Conservation (phyloP, 2,329 filamentous ascomycete genomes). For the Leptographium galeiforme region DNA sequence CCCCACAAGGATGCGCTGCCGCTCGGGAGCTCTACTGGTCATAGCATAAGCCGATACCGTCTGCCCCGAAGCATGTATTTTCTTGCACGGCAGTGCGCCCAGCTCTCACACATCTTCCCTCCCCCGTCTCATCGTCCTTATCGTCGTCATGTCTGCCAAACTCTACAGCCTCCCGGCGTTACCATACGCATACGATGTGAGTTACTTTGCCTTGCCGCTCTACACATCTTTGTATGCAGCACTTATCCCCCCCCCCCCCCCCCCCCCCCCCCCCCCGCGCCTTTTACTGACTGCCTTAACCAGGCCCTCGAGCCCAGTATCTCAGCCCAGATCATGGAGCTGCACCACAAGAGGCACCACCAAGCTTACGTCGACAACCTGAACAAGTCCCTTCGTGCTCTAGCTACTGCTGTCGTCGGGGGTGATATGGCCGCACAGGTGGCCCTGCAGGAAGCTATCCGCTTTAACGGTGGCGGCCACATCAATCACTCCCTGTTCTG, state of each 20-base stretch:
- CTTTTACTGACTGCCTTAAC: not conserved
- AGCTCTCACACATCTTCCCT: not conserved
- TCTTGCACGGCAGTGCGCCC: not conserved
- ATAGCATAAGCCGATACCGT: too few relatives aligned
- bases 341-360: slow-evolving; percentile 91
- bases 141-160: slow-evolving; percentile 6
- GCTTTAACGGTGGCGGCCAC: slow-evolving; percentile 56
- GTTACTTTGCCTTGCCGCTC: slow-evolving; percentile 3
- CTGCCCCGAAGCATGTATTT: not conserved
- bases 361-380: slow-evolving; percentile 84
- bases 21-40: too few relatives aligned
- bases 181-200: slow-evolving; percentile 20
- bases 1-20: not conserved
- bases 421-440: slow-evolving; percentile 47
- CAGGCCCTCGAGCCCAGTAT: slow-evolving; percentile 50
- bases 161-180: slow-evolving; percentile 17
- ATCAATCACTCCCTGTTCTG: slow-evolving; percentile 57
- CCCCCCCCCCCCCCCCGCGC: slow-evolving; percentile 19
- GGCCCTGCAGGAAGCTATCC: slow-evolving; percentile 47
- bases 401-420: slow-evolving; percentile 41
- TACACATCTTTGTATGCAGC: not conserved
- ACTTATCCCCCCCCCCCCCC: slow-evolving; percentile 27
- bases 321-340: slow-evolving; percentile 89
- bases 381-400: slow-evolving; percentile 66
- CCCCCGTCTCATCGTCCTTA: not conserved